A percentile compares a stretch with the other conserved stretches of the same genome.
Evolutionary conservation across 495 filamentous ascomycete species (phyloP).

Genomic region (Patellaria atrata): DNA sequence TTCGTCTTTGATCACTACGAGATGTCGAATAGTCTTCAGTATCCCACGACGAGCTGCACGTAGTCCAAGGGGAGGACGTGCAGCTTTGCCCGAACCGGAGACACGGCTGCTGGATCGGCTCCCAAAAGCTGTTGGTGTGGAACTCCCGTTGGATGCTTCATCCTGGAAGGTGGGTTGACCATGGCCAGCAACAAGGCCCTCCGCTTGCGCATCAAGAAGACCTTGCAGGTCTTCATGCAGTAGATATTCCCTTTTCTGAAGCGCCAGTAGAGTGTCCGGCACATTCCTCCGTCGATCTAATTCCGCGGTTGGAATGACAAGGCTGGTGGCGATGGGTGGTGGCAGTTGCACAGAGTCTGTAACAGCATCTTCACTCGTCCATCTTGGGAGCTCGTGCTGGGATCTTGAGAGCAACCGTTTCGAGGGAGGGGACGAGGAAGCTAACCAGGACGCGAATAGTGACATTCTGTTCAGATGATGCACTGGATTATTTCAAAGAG

Average conservation of each 20-base stretch:
- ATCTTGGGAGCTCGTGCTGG: slow-evolving; percentile 17
- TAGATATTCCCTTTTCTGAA: slow-evolving; percentile 39
- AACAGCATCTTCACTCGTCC: slow-evolving; percentile 10
- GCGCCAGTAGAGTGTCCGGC: slow-evolving; percentile 23
- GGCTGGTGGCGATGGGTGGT: slow-evolving; percentile 17
- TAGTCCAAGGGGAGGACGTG: slow-evolving; percentile 41
- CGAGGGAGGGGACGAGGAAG: too few species aligned
- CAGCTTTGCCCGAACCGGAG: slow-evolving; percentile 42
- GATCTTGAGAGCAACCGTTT: too few species aligned
- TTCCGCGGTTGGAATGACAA: slow-evolving; percentile 5
- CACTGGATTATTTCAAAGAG: too few species aligned
- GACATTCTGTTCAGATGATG: too few species aligned
- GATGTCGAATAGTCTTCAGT: slow-evolving; percentile 50
- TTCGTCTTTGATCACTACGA: slow-evolving; percentile 57
- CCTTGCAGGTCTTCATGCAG: slow-evolving; percentile 66
- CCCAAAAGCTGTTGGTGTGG: slow-evolving; percentile 32
- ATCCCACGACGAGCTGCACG: slow-evolving; percentile 57
- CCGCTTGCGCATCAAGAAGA: slow-evolving; percentile 72
- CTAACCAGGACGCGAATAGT: too few species aligned
- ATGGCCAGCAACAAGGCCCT: slow-evolving; percentile 46
- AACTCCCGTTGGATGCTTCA: slow-evolving; percentile 34
- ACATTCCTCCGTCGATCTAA: slow-evolving; percentile 6
- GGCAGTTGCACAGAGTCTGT: slow-evolving; percentile 15
- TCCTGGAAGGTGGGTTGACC: slow-evolving; percentile 23
- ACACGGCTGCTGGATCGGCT: slow-evolving; percentile 22